Evolutionary conservation across 805 yeast genomes (phyloP).

Genomic region (Hermanozyma aechmeae): DNA sequence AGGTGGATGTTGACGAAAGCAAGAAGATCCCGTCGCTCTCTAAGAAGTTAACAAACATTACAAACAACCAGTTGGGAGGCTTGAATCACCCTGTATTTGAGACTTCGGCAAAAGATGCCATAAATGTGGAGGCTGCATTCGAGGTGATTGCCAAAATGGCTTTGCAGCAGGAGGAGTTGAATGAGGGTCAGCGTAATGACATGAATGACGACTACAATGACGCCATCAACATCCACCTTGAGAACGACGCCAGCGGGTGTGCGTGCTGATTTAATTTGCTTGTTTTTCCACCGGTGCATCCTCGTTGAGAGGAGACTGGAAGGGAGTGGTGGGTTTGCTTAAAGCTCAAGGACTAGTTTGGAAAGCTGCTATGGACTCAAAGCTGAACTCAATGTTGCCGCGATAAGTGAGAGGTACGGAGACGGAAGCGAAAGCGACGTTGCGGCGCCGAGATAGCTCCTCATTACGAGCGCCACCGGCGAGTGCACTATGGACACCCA

Average conservation of each 20-base stretch:
- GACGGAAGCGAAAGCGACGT: too few species aligned
- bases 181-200: slow-evolving; percentile 60
- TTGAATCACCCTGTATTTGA: slow-evolving; percentile 76
- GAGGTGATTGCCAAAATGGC: slow-evolving; percentile 96
- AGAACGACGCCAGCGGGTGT: slow-evolving; percentile 69
- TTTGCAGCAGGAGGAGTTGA: slow-evolving; percentile 86
- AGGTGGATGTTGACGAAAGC: slow-evolving; percentile 87
- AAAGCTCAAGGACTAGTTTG: too few species aligned
- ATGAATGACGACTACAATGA: slow-evolving; percentile 81
- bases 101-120: slow-evolving; percentile 96
- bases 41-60: slow-evolving; percentile 41
- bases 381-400: too few species aligned
- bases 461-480: too few species aligned
- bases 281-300: too few species aligned
- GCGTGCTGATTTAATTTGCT: slow-evolving; percentile 64
- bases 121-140: slow-evolving; percentile 91
- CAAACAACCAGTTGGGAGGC: slow-evolving; percentile 47
- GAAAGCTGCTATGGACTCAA: too few species aligned
- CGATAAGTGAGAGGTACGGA: too few species aligned
- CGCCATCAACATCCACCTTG: slow-evolving; percentile 91
- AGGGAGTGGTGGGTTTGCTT: too few species aligned
- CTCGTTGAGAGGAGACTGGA: too few species aligned
- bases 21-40: slow-evolving; percentile 60
- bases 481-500: too few species aligned
- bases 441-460: too few species aligned